Evolutionary conservation across 2,329 filamentous ascomycete species (phyloP), one percentile per base, ranked within the genome.

Genomic region (Coleophoma crateriformis): DNA sequence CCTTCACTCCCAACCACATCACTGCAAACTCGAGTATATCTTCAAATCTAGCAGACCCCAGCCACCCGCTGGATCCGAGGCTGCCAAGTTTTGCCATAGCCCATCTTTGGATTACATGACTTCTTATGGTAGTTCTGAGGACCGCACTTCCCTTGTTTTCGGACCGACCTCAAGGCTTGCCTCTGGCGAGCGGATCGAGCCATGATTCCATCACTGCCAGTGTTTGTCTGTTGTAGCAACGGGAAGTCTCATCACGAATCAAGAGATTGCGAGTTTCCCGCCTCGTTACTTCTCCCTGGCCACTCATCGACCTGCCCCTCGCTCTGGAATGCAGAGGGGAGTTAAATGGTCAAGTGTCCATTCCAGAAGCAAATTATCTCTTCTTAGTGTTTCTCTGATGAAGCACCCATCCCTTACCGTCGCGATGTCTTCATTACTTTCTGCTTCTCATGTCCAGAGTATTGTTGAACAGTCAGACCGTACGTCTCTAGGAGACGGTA

Each of bases 341-440:
- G 41, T 15, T 33, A 44, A 33, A 44, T 44, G 41, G 41, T 6
- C 41, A 44, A 44, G 41, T 44, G 41, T n/a, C 41, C 41, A 44
- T 44, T 44, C 41, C 41, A 44, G n/a, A 32, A n/a, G 13, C 11
- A 33, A n/a, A 32, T 32, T 33, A n/a, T 44, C 41, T 44, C 20
- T 32, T 27, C 20, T 27, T 22, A n/a, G 22, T 44, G 11, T 32
- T 27, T 44, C 19, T 27, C 20, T 33, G n/a, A 27, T 27, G n/a
- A 22, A 13, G 32, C 12, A 15, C 41, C 41, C 20, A 20, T 44
- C 32, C 41, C 14, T n/a, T 38, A 38, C 35, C 7, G 13, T 14
- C 35, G 15, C 15, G 35, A 44, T 32, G 14, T 33, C 41, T 32
- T 44, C 14, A 44, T 44, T 44, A n/a, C 41, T 32, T 14, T 13